phyloP scores from a whole-genome alignment of 169 alveolate species.

The Cryptosporidium felis region DNA sequence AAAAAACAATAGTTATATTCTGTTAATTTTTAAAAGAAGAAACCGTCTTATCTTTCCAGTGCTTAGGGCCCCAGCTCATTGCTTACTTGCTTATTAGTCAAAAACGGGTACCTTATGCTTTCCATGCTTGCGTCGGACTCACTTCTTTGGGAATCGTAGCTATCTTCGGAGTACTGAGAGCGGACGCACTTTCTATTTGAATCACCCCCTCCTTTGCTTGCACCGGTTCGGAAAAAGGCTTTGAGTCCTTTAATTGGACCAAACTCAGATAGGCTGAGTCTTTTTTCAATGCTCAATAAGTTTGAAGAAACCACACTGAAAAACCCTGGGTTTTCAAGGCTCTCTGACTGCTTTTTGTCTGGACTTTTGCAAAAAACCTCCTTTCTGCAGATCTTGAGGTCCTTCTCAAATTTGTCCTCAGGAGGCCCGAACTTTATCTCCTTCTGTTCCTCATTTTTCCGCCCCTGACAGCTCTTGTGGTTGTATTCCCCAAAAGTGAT shows the following conservation, averaged over 20 bases:
- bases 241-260: neutral
- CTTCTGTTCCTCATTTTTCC: too few relatives aligned
- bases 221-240: too few relatives aligned
- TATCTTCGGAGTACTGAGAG: neutral
- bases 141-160: conserved; percentile 42
- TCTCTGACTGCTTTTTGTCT: neutral
- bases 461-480: neutral
- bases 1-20: too few relatives aligned
- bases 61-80: too few relatives aligned
- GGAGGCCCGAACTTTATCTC: too few relatives aligned
- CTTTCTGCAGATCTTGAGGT: too few relatives aligned
- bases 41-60: too few relatives aligned
- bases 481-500: neutral
- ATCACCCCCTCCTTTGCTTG: neutral
- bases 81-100: too few relatives aligned
- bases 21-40: too few relatives aligned
- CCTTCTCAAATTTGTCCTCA: too few relatives aligned
- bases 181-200: neutral
- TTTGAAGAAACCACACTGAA: neutral
- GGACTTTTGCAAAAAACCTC: neutral
- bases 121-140: conserved; percentile 38
- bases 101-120: conserved; percentile 56
- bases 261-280: neutral
- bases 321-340: neutral
- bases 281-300: conserved; percentile 2